phyloP scores from a whole-genome alignment of 148 eudicot species.

The Suaeda aralocaspica region DNA sequence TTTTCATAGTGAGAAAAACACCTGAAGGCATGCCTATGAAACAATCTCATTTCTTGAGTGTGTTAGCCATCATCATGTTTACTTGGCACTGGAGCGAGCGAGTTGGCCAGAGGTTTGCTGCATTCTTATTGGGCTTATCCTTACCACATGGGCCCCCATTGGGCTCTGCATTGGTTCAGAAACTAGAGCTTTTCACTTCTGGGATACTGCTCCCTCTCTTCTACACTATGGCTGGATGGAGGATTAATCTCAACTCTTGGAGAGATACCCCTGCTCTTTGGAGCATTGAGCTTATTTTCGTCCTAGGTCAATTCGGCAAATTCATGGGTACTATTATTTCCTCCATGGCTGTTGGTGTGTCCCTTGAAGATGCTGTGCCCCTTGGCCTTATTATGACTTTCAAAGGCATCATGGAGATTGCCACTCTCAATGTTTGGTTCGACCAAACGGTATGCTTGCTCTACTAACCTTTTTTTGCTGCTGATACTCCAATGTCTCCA shows the following conservation, averaged over 20 bases:
- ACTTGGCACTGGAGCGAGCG: slow-evolving; percentile 27
- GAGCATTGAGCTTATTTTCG: slow-evolving; percentile 31
- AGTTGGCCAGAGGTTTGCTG: slow-evolving; percentile 26
- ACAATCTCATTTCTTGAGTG: slow-evolving; percentile 22
- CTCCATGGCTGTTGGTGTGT: slow-evolving; percentile 17
- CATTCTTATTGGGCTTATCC: slow-evolving; percentile 37
- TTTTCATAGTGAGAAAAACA: slow-evolving; percentile 22
- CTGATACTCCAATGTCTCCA: no score
- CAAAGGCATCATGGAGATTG: slow-evolving; percentile 38
- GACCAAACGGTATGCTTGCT: slow-evolving; percentile 27
- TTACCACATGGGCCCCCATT: slow-evolving; percentile 39
- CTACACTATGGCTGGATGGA: slow-evolving; percentile 30
- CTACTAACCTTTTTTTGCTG: no score
- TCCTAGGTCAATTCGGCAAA: slow-evolving; percentile 29
- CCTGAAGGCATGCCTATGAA: slow-evolving; percentile 30
- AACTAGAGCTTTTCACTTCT: slow-evolving; percentile 28
- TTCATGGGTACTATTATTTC: slow-evolving; percentile 29
- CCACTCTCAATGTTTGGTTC: slow-evolving; percentile 19
- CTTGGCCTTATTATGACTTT: slow-evolving; percentile 32
- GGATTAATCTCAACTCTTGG: slow-evolving; percentile 18
- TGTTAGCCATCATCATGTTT: slow-evolving; percentile 26
- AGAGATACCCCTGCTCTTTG: slow-evolving; percentile 12
- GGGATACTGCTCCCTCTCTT: slow-evolving; percentile 31
- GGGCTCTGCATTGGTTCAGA: slow-evolving; percentile 33
- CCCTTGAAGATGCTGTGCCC: slow-evolving; percentile 31